phyloP scores from a whole-genome alignment of 208 protist species.

The Trichomonas gallinae region DNA sequence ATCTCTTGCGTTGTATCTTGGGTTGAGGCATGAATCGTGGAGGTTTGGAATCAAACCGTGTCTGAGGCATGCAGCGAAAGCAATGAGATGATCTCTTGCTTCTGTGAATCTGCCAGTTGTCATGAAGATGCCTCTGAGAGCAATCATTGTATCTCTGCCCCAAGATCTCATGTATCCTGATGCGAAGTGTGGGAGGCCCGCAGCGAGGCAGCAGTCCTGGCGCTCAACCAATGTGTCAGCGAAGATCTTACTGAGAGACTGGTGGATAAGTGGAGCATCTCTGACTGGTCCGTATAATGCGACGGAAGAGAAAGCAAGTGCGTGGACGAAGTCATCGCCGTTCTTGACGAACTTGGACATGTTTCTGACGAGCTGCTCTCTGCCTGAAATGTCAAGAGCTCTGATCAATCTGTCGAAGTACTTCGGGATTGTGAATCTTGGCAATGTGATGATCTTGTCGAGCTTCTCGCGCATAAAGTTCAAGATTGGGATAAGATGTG shows the following conservation, averaged over 20 bases:
- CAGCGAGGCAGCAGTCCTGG: neutral
- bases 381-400: neutral
- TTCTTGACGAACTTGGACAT: neutral
- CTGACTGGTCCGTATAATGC: neutral
- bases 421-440: neutral
- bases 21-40: neutral
- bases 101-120: neutral
- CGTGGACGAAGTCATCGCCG: neutral
- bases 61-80: neutral
- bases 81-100: neutral
- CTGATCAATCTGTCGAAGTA: neutral
- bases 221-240: neutral
- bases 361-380: neutral
- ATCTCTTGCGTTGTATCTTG: conserved; percentile 16
- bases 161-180: neutral
- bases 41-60: conserved; percentile 6
- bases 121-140: neutral
- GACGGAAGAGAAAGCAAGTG: neutral
- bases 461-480: neutral
- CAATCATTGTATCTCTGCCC: conserved; percentile 13
- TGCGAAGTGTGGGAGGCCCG: neutral
- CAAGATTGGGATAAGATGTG: neutral
- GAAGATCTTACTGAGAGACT: neutral
- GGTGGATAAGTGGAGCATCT: neutral
- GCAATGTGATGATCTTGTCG: neutral